Conservation (phyloP, 1,284 basidiomycete species). For the Trichosporon coremiiforme region DNA sequence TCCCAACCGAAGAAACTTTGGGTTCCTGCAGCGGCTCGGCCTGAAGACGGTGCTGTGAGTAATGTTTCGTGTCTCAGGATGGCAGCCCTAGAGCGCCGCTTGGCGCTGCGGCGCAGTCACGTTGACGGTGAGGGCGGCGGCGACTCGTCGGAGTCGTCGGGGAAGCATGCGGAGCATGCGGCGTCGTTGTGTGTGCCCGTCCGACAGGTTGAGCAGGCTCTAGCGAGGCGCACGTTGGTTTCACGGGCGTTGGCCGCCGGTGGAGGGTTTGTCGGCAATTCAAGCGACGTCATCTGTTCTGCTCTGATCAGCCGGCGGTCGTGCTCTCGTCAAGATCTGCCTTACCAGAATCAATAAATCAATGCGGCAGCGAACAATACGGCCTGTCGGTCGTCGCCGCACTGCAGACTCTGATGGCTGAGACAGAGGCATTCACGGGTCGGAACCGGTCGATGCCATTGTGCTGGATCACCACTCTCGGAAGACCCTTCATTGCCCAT, state of each 20-base stretch:
- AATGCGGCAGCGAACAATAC: not conserved
- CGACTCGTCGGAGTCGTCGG: not conserved
- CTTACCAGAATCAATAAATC: no score
- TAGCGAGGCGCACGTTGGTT: not conserved
- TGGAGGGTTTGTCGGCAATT: slow-evolving; percentile 12
- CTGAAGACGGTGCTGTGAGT: slow-evolving; percentile 53
- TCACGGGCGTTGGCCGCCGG: not conserved
- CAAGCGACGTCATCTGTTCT: not conserved
- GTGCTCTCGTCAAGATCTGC: not conserved
- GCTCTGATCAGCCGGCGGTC: not conserved
- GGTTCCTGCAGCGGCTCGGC: slow-evolving; percentile 50
- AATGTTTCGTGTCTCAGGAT: not conserved
- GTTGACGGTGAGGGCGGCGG: not conserved
- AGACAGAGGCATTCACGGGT: not conserved
- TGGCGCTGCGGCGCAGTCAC: slow-evolving; percentile 9
- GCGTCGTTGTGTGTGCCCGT: not conserved
- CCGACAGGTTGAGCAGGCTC: not conserved
- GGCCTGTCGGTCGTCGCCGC: not conserved
- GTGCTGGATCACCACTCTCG: not conserved
- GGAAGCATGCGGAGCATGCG: not conserved
- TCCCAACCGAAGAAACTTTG: slow-evolving; percentile 55
- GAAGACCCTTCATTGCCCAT: slow-evolving; percentile 16
- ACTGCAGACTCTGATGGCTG: not conserved
- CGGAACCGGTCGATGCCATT: not conserved
- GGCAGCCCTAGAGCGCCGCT: not conserved